These are phyloP conservation scores for Nakazawaea sp. DNA, from an alignment of 805 yeast species.

Conservation along the genomic window DNA sequence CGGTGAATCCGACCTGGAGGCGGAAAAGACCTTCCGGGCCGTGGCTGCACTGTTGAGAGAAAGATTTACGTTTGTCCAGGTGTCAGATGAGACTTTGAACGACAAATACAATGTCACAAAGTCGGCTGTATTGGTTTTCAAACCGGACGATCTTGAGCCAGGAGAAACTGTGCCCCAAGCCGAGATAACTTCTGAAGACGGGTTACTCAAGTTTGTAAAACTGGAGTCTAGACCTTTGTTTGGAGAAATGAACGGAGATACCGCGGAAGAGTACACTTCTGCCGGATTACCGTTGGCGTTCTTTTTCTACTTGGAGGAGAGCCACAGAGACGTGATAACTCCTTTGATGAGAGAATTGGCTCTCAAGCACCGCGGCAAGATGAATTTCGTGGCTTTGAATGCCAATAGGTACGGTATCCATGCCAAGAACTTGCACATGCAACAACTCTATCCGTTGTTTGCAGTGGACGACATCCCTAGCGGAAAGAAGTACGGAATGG, in stretches of 20 bases:
- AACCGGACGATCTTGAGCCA: conserved; percentile 45
- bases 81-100: conserved; percentile 43
- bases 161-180: conserved; percentile 1
- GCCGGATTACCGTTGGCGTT: conserved; percentile 78
- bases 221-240: conserved; percentile 73
- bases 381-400: conserved; percentile 85
- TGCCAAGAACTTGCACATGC: conserved; percentile 77
- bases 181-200: too few species aligned
- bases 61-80: conserved; percentile 48
- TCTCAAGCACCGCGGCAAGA: conserved; percentile 66
- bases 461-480: conserved; percentile 68
- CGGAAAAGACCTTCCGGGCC: conserved; percentile 51
- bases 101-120: conserved; percentile 30
- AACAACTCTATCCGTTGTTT: conserved; percentile 82
- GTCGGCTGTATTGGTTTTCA: conserved; percentile 33
- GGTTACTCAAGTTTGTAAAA: conserved; percentile 43
- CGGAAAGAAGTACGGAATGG: conserved; percentile 72
- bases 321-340: conserved; percentile 57
- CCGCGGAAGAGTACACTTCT: conserved; percentile 67
- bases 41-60: conserved; percentile 64
- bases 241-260: conserved; percentile 80
- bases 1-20: conserved; percentile 30
- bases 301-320: conserved; percentile 74
- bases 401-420: conserved; percentile 77
- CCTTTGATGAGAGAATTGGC: conserved; percentile 56